Conservation (phyloP, 208 protist species). For the Strigomonas culicis region DNA sequence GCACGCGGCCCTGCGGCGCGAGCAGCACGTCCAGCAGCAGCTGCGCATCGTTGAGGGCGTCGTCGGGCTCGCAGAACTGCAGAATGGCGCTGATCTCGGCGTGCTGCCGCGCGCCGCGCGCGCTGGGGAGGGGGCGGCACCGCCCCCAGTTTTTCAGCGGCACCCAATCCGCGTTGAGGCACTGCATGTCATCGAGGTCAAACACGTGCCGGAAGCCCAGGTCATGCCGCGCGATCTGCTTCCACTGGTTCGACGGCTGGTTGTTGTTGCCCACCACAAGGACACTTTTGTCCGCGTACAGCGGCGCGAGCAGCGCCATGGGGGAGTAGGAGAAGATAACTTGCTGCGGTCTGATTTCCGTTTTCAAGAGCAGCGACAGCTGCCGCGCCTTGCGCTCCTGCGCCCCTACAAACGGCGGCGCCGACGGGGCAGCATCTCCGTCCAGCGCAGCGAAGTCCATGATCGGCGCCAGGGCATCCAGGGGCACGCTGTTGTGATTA, state of each 20-base stretch:
- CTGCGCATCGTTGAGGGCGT: constrained; percentile 82
- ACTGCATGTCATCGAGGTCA: constrained; percentile 67
- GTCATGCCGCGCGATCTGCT: constrained; percentile 19
- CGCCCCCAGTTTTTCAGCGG: constrained; percentile 70
- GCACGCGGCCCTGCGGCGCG: constrained; percentile 18
- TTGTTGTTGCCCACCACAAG: constrained; percentile 57
- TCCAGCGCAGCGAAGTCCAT: background rate
- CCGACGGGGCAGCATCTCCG: background rate
- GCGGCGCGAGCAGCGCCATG: constrained; percentile 64
- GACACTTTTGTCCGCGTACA: constrained; percentile 43
- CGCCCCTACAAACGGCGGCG: constrained; percentile 10
- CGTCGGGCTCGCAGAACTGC: constrained; percentile 67
- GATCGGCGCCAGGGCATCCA: background rate
- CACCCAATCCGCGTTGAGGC: constrained; percentile 66
- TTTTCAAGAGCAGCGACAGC: constrained; percentile 57
- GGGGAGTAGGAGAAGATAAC: constrained; percentile 74
- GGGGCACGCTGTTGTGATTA: constrained; percentile 47
- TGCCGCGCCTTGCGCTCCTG: constrained; percentile 73
- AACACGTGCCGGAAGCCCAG: constrained; percentile 78
- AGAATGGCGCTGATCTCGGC: constrained; percentile 60
- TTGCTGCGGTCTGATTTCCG: constrained; percentile 45
- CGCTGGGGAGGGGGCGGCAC: constrained; percentile 11
- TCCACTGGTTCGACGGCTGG: constrained; percentile 12
- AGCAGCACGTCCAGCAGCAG: constrained; percentile 71
- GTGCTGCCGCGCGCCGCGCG: constrained; percentile 29